phyloP scores from a whole-genome alignment of 78 protist species.

The Dictyostelium brefeldianum region DNA sequence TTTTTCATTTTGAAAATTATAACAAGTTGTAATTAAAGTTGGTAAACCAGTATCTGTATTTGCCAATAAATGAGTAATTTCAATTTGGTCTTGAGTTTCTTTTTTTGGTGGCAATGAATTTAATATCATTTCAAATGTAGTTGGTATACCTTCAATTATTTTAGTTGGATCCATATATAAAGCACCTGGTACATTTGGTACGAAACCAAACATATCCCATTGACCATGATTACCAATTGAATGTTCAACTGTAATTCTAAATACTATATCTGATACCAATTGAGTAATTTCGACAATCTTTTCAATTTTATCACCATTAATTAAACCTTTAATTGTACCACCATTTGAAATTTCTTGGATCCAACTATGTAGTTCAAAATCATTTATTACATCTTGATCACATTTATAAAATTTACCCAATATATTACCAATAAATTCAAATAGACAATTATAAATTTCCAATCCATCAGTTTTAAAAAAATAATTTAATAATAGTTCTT shows the following conservation, averaged over 20 bases:
- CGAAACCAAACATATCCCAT: constrained; percentile 67
- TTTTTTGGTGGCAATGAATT: constrained; percentile 36
- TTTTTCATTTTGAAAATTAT: constrained; percentile 21
- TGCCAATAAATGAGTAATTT: constrained; percentile 45
- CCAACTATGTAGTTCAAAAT: constrained; percentile 52
- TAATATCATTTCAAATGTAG: constrained; percentile 9
- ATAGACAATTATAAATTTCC: not conserved
- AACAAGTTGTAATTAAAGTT: not conserved
- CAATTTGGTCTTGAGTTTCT: constrained; percentile 33
- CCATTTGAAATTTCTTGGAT: not conserved
- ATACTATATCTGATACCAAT: constrained; percentile 25
- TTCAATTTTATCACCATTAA: not conserved
- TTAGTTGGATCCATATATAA: constrained; percentile 31
- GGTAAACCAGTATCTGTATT: constrained; percentile 60
- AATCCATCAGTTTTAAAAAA: constrained; percentile 37
- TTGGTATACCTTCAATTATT: constrained; percentile 17
- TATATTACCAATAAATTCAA: not conserved
- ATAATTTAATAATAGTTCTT: constrained; percentile 10
- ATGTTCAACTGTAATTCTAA: constrained; percentile 46
- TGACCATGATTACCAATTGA: constrained; percentile 70
- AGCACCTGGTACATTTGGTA: constrained; percentile 62
- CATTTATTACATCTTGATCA: not conserved
- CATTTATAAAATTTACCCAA: not conserved
- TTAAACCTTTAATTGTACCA: constrained; percentile 17
- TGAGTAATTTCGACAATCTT: not conserved